Percentiles rank a stretch among this genome's conserved stretches.
Conservation (phyloP, 345 rosid species). For the Eucalyptus pauciflora region DNA sequence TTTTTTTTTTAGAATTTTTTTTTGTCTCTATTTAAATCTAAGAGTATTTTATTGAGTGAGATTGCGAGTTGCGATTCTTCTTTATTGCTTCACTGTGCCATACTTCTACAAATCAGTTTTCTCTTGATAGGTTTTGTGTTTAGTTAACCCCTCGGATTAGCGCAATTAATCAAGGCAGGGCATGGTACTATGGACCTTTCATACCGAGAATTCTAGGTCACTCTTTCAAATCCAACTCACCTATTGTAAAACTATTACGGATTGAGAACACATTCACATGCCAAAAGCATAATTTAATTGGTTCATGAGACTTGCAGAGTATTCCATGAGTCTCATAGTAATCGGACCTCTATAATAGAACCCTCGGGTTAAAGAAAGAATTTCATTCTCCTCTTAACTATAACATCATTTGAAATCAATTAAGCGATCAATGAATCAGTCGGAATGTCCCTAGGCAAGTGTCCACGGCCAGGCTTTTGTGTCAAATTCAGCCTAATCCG, state of each 20-base stretch:
- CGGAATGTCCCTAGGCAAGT: not conserved
- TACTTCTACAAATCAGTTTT: not conserved
- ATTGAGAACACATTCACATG: not conserved
- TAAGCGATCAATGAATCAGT: not conserved
- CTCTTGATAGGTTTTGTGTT: not conserved
- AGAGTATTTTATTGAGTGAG: not conserved
- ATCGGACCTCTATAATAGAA: fast-evolving
- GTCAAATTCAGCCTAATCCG: fast-evolving
- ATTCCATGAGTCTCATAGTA: fast-evolving
- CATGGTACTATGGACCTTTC: no score
- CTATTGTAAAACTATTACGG: not conserved
- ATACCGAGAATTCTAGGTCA: fast-evolving
- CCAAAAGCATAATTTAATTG: not conserved
- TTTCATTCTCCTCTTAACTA: not conserved
- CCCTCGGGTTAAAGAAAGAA: not conserved
- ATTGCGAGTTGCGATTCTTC: not conserved
- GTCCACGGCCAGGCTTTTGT: not conserved
- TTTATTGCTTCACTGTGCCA: not conserved
- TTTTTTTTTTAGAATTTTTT: not conserved
- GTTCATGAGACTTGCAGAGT: fast-evolving
- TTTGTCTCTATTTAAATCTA: not conserved
- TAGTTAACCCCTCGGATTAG: not conserved
- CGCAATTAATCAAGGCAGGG: fast-evolving
- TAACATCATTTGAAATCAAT: no score
- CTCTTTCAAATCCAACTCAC: not conserved